These are phyloP conservation scores for Salmacisia buchloeana DNA, from an alignment of 1,284 basidiomycete species.

Conservation along the genomic window DNA sequence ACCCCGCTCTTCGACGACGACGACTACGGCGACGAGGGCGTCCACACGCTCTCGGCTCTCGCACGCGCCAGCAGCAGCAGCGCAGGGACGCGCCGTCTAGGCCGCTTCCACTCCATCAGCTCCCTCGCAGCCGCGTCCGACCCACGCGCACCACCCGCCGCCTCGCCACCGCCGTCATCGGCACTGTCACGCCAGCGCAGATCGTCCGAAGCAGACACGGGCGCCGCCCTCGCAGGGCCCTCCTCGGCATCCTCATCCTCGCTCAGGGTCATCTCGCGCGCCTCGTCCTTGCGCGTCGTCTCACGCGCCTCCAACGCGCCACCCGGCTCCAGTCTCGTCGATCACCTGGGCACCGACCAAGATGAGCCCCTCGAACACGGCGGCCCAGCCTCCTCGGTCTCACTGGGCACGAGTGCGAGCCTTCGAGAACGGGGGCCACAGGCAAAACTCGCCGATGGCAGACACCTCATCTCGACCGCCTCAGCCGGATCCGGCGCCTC, in stretches of 20 bases:
- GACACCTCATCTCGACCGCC: background rate
- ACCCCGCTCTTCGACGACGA: constrained; percentile 3
- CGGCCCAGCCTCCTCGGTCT: background rate
- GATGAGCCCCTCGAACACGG: background rate
- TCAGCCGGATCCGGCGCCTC: too few species aligned
- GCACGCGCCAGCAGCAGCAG: background rate
- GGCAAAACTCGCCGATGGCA: too few species aligned
- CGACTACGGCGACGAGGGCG: background rate
- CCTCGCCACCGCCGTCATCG: too few species aligned
- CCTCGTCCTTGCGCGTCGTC: background rate
- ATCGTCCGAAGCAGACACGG: background rate
- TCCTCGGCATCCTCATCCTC: background rate
- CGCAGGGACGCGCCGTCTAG: background rate
- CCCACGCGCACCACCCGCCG: too few species aligned
- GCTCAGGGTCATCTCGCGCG: background rate
- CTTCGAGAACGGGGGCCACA: background rate
- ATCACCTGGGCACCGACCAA: background rate
- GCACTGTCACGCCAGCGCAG: background rate
- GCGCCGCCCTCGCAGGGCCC: background rate
- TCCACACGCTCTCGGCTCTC: background rate
- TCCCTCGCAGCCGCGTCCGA: background rate
- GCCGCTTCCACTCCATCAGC: background rate
- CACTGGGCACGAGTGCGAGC: too few species aligned
- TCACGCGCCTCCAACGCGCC: background rate
- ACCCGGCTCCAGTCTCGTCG: background rate